Evolutionary conservation across 495 filamentous ascomycete genomes (phyloP).

Genomic region (Schizothecium vesticola): DNA sequence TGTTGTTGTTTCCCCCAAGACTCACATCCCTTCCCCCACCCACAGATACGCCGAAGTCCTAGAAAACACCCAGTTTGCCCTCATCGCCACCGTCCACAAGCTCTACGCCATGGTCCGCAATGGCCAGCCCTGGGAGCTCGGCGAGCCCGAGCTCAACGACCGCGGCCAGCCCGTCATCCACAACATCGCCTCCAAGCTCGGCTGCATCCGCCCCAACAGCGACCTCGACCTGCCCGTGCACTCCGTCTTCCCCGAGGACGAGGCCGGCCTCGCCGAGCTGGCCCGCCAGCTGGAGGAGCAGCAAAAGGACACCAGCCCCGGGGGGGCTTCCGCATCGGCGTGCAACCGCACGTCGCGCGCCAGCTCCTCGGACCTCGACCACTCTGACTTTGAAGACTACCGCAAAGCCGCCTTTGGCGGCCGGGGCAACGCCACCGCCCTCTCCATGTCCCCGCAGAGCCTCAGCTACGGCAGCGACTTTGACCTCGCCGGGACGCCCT

Average conservation of each 20-base stretch:
- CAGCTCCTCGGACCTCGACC: conserved; percentile 49
- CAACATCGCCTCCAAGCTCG: conserved; percentile 52
- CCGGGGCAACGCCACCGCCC: conserved; percentile 22
- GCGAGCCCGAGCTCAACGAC: conserved; percentile 53
- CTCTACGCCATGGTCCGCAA: conserved; percentile 54
- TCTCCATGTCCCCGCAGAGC: conserved; percentile 45
- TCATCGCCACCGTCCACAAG: conserved; percentile 54
- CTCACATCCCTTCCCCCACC: conserved; percentile 23
- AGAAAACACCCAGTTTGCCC: conserved; percentile 52
- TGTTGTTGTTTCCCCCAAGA: neutral
- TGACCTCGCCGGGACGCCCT: conserved; percentile 30
- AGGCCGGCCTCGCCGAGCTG: conserved; percentile 46
- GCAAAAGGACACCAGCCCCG: conserved; percentile 25
- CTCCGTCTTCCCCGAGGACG: conserved; percentile 50
- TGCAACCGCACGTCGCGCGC: conserved; percentile 41
- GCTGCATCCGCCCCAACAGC: conserved; percentile 50
- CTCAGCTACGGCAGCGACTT: conserved; percentile 38
- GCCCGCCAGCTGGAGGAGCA: conserved; percentile 43
- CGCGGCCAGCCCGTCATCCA: conserved; percentile 52
- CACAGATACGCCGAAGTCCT: conserved; percentile 52
- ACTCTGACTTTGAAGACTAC: conserved; percentile 50
- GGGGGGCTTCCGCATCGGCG: conserved; percentile 18
- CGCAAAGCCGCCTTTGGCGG: conserved; percentile 35
- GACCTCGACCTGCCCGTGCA: conserved; percentile 51
- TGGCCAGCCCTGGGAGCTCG: conserved; percentile 48